These are phyloP conservation scores for Gorgonomyces haynaldii DNA, from an alignment of 192 early-diverging fungal species.

Conservation along the genomic window DNA sequence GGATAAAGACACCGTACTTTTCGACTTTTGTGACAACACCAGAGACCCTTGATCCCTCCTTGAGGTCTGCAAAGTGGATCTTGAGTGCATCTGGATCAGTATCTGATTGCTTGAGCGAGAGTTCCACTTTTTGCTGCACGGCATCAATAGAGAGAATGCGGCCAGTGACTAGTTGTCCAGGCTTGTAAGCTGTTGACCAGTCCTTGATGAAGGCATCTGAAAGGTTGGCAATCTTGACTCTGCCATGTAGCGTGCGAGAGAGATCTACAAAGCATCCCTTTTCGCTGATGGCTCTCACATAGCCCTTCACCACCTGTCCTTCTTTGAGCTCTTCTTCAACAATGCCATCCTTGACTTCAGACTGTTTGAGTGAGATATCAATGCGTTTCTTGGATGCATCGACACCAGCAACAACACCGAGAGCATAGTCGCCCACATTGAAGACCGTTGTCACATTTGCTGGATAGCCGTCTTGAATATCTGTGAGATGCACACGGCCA, in stretches of 20 bases:
- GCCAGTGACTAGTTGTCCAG: constrained; percentile 68
- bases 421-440: constrained; percentile 15
- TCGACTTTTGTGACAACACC: constrained; percentile 27
- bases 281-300: constrained; percentile 27
- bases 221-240: constrained; percentile 77
- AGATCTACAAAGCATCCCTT: constrained; percentile 59
- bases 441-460: constrained; percentile 21
- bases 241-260: constrained; percentile 46
- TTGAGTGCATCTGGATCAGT: constrained; percentile 33
- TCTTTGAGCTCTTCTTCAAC: constrained; percentile 4
- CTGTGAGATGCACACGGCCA: constrained; percentile 50
- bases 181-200: constrained; percentile 58
- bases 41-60: constrained; percentile 44
- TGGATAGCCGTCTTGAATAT: constrained; percentile 47
- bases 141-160: constrained; percentile 51
- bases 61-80: constrained; percentile 56
- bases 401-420: constrained; percentile 21
- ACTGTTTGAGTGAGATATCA: constrained; percentile 52
- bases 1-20: constrained; percentile 49
- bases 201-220: constrained; percentile 80
- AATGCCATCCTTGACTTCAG: constrained; percentile 9
- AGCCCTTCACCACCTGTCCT: constrained; percentile 30
- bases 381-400: constrained; percentile 43
- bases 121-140: constrained; percentile 49
- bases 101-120: constrained; percentile 52